Conservation (phyloP, 768 basidiomycete species). For the Butyriboletus loyo region DNA sequence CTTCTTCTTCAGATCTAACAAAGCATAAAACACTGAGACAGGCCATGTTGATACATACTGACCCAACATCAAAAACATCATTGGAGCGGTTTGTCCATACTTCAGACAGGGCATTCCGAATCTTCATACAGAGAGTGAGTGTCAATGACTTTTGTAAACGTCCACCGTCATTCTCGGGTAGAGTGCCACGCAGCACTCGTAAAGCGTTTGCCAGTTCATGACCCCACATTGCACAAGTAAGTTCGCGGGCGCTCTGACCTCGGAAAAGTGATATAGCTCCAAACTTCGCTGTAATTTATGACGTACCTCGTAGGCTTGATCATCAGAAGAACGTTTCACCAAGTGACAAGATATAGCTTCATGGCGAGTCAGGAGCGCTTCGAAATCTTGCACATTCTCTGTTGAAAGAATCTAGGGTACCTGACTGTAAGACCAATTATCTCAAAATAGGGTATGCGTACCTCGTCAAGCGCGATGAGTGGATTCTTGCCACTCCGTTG, state of each 20-base stretch:
- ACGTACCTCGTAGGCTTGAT: slow-evolving; percentile 77
- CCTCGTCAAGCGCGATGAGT: slow-evolving; percentile 72
- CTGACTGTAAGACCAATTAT: not conserved
- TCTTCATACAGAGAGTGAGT: slow-evolving; percentile 46
- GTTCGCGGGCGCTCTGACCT: slow-evolving; percentile 72
- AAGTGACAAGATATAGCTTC: slow-evolving; percentile 66
- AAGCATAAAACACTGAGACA: slow-evolving; percentile 2
- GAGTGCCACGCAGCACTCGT: slow-evolving; percentile 50
- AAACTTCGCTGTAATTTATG: not conserved
- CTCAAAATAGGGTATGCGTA: slow-evolving; percentile 22
- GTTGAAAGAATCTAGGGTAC: slow-evolving; percentile 49
- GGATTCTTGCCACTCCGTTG: slow-evolving; percentile 33
- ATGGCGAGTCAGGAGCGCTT: slow-evolving; percentile 59
- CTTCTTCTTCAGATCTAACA: slow-evolving; percentile 68
- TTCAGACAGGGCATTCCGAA: slow-evolving; percentile 63
- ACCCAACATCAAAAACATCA: slow-evolving; percentile 86
- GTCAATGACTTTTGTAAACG: slow-evolving; percentile 12
- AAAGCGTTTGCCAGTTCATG: slow-evolving; percentile 77
- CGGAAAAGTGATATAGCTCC: not conserved
- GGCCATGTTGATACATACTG: slow-evolving; percentile 14
- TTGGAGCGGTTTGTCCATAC: slow-evolving; percentile 68
- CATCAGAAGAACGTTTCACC: slow-evolving; percentile 67
- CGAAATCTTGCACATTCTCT: slow-evolving; percentile 49
- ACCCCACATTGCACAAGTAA: slow-evolving; percentile 75
- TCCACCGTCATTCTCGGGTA: slow-evolving; percentile 41